These are phyloP conservation scores for Penicillium sp. DNA, from an alignment of 2,329 filamentous ascomycete species.

Conservation along the genomic window DNA sequence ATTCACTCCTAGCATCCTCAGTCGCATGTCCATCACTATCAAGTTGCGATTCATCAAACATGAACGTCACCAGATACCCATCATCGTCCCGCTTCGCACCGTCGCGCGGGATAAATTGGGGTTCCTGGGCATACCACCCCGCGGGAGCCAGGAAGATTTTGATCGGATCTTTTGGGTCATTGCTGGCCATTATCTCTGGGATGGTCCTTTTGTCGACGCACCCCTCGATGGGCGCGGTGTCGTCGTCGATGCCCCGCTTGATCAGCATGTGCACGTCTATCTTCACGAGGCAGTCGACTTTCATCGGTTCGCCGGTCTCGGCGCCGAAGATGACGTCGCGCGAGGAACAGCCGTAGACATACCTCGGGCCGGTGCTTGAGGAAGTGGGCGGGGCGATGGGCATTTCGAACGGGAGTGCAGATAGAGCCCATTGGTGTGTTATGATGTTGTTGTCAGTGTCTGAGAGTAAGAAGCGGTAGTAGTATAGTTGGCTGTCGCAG, in stretches of 20 bases:
- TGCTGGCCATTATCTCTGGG: neutral
- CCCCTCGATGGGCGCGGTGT: neutral
- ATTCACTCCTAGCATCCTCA: conserved; percentile 56
- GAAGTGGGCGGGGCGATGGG: neutral
- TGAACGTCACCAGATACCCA: conserved; percentile 68
- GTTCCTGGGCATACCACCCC: conserved; percentile 2
- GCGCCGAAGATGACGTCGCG: conserved; percentile 12
- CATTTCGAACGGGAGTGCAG: neutral
- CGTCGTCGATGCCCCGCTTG: neutral
- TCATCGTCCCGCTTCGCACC: conserved; percentile 58
- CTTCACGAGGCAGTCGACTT: neutral
- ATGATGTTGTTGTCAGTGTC: neutral
- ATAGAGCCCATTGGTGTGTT: neutral
- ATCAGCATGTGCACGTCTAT: neutral
- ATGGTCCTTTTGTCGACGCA: neutral
- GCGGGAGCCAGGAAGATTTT: neutral
- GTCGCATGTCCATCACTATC: conserved; percentile 51
- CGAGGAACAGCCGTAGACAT: conserved; percentile 66
- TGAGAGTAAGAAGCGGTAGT: neutral
- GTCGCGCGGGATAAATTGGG: neutral
- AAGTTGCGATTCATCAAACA: conserved; percentile 66
- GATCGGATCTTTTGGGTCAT: neutral
- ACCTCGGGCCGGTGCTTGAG: neutral
- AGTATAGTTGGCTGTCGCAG: conserved; percentile 56
- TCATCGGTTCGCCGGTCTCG: conserved; percentile 1